These are phyloP conservation scores for Calonectria hongkongensis DNA, from an alignment of 2,329 filamentous ascomycete species.

Conservation along the genomic window DNA sequence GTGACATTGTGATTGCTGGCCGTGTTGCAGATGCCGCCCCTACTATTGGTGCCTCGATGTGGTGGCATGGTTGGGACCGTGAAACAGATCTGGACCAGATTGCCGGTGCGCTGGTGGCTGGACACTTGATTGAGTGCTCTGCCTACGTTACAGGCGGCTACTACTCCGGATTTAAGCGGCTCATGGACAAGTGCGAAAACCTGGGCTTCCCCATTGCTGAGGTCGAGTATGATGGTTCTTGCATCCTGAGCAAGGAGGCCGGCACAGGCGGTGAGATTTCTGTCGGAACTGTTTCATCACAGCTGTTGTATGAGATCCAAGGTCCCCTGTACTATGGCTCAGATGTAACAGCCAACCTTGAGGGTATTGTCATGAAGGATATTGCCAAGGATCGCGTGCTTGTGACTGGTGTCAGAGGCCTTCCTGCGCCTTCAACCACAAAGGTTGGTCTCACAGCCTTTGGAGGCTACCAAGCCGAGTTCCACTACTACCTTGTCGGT, in stretches of 20 bases:
- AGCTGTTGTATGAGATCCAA: constrained; percentile 64
- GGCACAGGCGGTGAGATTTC: constrained; percentile 59
- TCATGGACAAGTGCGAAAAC: constrained; percentile 48
- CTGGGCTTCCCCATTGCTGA: constrained; percentile 59
- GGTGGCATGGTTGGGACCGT: constrained; percentile 71
- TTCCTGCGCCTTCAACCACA: constrained; percentile 49
- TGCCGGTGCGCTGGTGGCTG: constrained; percentile 68
- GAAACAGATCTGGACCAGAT: constrained; percentile 66
- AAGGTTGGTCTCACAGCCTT: constrained; percentile 63
- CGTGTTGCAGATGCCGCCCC: constrained; percentile 68
- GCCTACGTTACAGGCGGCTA: constrained; percentile 72
- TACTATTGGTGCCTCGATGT: constrained; percentile 72
- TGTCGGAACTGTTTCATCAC: constrained; percentile 52
- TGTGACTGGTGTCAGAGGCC: constrained; percentile 50
- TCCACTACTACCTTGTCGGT: constrained; percentile 64
- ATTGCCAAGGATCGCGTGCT: constrained; percentile 54
- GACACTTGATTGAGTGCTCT: constrained; percentile 71
- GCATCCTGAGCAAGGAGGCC: constrained; percentile 58
- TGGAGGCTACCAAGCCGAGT: constrained; percentile 65
- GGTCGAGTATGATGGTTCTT: constrained; percentile 55
- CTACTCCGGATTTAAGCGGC: constrained; percentile 65
- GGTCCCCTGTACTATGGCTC: constrained; percentile 63
- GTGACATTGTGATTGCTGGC: constrained; percentile 67
- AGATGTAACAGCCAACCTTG: constrained; percentile 62
- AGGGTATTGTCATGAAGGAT: constrained; percentile 67